A percentile compares a stretch with the other conserved stretches of the same genome.
These are phyloP conservation scores for Boletus rufocinnamomeus DNA, from an alignment of 768 basidiomycete genomes.

Conservation along the genomic window DNA sequence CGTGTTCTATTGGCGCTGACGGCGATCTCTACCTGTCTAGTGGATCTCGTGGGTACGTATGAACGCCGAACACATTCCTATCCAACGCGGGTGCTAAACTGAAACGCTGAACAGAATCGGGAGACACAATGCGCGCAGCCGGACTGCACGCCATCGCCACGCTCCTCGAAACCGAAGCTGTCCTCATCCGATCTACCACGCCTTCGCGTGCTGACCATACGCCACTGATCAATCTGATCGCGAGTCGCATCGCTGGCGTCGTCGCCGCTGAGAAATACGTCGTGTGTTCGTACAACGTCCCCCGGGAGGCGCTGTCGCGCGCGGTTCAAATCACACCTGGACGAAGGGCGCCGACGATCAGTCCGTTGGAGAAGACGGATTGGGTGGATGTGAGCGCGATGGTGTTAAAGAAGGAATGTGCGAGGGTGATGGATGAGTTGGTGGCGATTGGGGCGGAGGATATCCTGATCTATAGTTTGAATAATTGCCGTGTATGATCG, in stretches of 20 bases:
- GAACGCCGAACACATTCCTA: slow-evolving; percentile 28
- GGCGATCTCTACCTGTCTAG: slow-evolving; percentile 39
- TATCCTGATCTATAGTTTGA: slow-evolving; percentile 83
- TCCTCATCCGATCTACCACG: slow-evolving; percentile 80
- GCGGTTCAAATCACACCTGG: slow-evolving; percentile 85
- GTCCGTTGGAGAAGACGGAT: slow-evolving; percentile 73
- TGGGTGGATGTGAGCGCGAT: slow-evolving; percentile 95
- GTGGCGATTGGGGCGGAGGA: slow-evolving; percentile 86
- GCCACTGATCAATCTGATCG: slow-evolving; percentile 75
- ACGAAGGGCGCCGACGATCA: slow-evolving; percentile 84
- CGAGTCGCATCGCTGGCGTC: slow-evolving; percentile 88
- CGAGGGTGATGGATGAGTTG: slow-evolving; percentile 87
- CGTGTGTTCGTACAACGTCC: slow-evolving; percentile 89
- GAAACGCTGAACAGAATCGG: slow-evolving; percentile 69
- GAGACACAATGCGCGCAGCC: slow-evolving; percentile 99
- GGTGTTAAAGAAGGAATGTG: slow-evolving; percentile 82
- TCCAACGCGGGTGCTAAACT: not conserved
- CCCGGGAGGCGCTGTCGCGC: slow-evolving; percentile 56
- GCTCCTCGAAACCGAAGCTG: slow-evolving; percentile 83
- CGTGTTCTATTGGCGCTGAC: slow-evolving; percentile 6
- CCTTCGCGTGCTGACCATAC: slow-evolving; percentile 63
- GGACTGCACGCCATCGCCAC: slow-evolving; percentile 93
- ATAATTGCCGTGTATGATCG: slow-evolving; percentile 85
- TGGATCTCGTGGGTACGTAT: slow-evolving; percentile 86
- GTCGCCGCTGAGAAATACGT: slow-evolving; percentile 86